phyloP scores from a whole-genome alignment of 2,329 filamentous ascomycete species.

The Pseudogymnoascus sp. region DNA sequence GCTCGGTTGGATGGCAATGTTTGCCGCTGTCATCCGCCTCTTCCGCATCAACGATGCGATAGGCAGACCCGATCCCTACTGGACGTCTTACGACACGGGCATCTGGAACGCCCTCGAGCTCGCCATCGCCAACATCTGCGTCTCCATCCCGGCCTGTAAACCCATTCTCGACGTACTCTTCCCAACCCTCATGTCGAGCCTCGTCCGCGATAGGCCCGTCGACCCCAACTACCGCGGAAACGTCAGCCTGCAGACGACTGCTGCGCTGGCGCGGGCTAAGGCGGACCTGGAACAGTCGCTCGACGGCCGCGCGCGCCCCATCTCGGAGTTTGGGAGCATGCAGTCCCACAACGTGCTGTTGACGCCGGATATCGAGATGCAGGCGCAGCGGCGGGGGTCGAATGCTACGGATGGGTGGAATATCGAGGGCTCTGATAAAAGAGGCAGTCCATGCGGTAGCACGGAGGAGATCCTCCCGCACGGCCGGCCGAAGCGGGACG shows the following conservation, averaged over 20 bases:
- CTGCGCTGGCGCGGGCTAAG: neutral
- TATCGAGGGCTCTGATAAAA: neutral
- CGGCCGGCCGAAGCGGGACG: neutral
- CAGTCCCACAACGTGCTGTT: neutral
- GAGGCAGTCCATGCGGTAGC: neutral
- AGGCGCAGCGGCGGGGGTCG: neutral
- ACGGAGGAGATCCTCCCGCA: neutral
- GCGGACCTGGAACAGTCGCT: neutral
- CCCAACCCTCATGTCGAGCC: neutral
- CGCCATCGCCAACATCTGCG: neutral
- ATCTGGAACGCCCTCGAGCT: conserved; percentile 1
- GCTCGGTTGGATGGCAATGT: neutral
- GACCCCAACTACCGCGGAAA: neutral
- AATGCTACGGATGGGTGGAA: neutral
- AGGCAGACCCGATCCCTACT: neutral
- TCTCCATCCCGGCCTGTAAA: neutral
- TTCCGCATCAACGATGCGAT: conserved; percentile 10
- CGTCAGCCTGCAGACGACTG: neutral
- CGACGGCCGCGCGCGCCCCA: neutral
- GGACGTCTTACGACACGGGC: neutral
- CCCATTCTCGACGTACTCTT: neutral
- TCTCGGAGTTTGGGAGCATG: neutral
- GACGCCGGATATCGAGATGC: neutral
- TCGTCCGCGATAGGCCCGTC: neutral
- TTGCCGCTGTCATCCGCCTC: conserved; percentile 8